Conservation (phyloP, 257 asterid species). For the Catharanthus roseus region DNA sequence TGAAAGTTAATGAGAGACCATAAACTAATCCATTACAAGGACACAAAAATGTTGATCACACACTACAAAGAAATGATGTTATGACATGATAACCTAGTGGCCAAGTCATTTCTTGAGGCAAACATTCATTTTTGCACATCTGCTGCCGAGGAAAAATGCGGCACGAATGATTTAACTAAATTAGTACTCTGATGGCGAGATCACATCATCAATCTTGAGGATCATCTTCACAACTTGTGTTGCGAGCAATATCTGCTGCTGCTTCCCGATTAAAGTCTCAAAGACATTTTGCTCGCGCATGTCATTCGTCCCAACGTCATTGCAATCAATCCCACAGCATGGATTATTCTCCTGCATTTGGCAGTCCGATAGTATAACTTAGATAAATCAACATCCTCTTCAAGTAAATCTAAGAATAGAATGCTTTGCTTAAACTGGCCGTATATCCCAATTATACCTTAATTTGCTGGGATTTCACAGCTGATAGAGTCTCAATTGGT, state of each 20-base stretch:
- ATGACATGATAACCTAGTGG: neutral
- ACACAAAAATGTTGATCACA: neutral
- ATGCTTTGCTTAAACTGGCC: neutral
- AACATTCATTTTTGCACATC: neutral
- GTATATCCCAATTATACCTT: constrained; percentile 35
- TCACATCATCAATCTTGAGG: constrained; percentile 73
- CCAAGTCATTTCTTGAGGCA: neutral
- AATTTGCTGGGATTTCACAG: constrained; percentile 87
- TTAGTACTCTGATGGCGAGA: constrained; percentile 63
- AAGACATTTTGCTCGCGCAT: constrained; percentile 86
- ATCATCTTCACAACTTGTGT: constrained; percentile 88
- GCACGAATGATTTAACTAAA: neutral
- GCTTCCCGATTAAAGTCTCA: constrained; percentile 82
- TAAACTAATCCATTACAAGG: neutral
- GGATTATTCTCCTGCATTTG: constrained; percentile 59
- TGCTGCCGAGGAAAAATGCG: neutral
- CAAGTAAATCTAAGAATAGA: neutral
- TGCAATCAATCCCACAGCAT: constrained; percentile 79
- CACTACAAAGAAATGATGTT: neutral
- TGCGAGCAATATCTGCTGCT: constrained; percentile 78
- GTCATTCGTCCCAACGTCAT: constrained; percentile 76
- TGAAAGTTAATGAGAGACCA: neutral
- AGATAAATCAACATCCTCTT: neutral
- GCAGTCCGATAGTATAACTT: neutral
- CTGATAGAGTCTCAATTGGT: constrained; percentile 90